phyloP scores from a whole-genome alignment of 1,139 yeast genomes.

The Kodamaea sp. region DNA sequence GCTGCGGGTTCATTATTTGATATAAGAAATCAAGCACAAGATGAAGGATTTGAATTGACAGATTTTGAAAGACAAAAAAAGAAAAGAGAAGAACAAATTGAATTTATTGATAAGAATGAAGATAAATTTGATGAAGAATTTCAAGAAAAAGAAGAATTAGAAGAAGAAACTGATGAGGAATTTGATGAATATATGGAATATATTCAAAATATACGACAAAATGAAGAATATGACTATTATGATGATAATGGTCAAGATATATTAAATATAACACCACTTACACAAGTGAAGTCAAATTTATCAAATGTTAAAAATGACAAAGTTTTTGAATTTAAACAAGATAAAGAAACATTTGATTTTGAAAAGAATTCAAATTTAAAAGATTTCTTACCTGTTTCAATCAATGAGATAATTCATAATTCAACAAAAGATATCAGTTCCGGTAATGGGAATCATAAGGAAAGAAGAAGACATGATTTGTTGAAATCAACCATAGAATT shows the following conservation, averaged over 20 bases:
- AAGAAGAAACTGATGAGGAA: conserved; percentile 25
- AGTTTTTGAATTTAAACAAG: not conserved
- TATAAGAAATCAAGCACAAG: conserved; percentile 30
- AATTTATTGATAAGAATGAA: conserved; percentile 34
- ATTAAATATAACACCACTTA: not conserved
- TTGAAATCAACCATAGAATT: conserved; percentile 17
- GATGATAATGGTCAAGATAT: not conserved
- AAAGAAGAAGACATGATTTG: conserved; percentile 24
- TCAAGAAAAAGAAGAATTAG: conserved; percentile 31
- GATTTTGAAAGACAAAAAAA: conserved; percentile 1
- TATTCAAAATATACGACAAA: conserved; percentile 5
- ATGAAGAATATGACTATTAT: conserved; percentile 2
- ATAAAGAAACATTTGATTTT: conserved; percentile 1
- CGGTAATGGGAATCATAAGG: conserved; percentile 25
- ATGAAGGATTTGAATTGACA: conserved; percentile 27
- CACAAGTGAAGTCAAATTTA: conserved; percentile 3
- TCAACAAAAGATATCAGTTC: conserved; percentile 20
- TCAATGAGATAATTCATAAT: conserved; percentile 9
- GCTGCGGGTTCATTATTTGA: conserved; percentile 48
- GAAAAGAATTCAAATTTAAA: not conserved
- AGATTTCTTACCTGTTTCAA: conserved; percentile 3
- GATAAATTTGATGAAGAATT: conserved; percentile 42
- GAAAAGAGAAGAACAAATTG: conserved; percentile 1
- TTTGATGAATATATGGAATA: conserved; percentile 12
- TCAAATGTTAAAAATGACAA: conserved; percentile 4